Conservation (phyloP, 2,329 filamentous ascomycete genomes). For the Aureobasidium vineae region DNA sequence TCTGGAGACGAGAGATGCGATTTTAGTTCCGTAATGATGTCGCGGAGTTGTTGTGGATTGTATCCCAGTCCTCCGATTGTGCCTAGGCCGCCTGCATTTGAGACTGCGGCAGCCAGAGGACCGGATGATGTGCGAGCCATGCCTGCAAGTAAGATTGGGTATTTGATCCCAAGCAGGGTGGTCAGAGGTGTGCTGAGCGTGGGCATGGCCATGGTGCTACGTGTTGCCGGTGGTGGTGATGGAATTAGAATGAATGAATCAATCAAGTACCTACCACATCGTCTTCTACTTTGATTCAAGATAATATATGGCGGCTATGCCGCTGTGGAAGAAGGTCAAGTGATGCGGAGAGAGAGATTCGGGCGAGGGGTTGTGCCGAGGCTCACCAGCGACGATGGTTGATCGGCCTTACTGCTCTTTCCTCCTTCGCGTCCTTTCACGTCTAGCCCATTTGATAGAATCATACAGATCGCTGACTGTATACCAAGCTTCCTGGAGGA, state of each 20-base stretch:
- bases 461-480: neutral
- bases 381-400: neutral
- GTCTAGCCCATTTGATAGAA: neutral
- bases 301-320: neutral
- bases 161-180: slow-evolving; percentile 73
- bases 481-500: too few relatives aligned
- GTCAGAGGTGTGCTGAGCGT: slow-evolving; percentile 75
- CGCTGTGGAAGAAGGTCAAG: neutral
- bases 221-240: neutral
- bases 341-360: slow-evolving; percentile 19
- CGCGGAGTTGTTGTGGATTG: slow-evolving; percentile 69
- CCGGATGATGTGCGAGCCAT: slow-evolving; percentile 87
- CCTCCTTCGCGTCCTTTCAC: neutral
- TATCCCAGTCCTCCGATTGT: slow-evolving; percentile 64
- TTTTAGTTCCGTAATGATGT: slow-evolving; percentile 86
- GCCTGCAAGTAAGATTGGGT: slow-evolving; percentile 88
- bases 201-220: slow-evolving; percentile 29
- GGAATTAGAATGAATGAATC: neutral
- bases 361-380: slow-evolving; percentile 15
- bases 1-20: slow-evolving; percentile 62
- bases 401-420: neutral
- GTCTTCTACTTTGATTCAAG: neutral
- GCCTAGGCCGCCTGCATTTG: slow-evolving; percentile 79
- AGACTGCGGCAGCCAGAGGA: slow-evolving; percentile 77
- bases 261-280: neutral